Base-by-base conservation (phyloP, 1,139 yeast species). In the Zygosaccharomyces sapae region DNA sequence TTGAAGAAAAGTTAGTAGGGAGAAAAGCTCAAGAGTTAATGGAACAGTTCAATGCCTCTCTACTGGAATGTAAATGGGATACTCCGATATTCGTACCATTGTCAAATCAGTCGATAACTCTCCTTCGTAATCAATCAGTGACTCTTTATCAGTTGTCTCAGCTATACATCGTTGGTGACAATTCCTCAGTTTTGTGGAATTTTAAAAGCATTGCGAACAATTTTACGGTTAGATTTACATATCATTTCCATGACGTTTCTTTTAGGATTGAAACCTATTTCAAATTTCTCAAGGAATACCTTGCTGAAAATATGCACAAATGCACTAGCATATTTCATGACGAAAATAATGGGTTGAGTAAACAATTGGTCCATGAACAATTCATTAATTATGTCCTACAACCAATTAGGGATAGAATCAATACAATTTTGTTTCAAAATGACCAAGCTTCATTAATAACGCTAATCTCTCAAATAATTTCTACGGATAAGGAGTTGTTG, bases 201-300 rank as follows among this genome's bases (percentile, higher is more conserved):
- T 72, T 86, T 42, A 76, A 76, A 31, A 63, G 75, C 0, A 66
- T 88, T 27, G 70, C 84, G 0, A 71, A 74, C 38, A 83, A 84
- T 5, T 75, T 86, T 47, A 71, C 71, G 20, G 63, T 77, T n/a
- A 75, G 92, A 48, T 86, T 89, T 61, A 73, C 77, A 38, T 90
- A 75, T 66, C 96, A 90, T 66, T 90, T 90, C 65, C 80, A 79
- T 48, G 58, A 68, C 7, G 59, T 65, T 12, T 45, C 59, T 6
- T 47, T 53, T 24, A 49, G 50, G 34, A 70, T 79, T 33, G 76
- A 72, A 34, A 69, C 68, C 6, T 86, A 79, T 60, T 77, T 74
- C 50, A 85, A 76, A 59, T 73, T 75, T 47, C 83, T 86, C 1
- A 74, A 70, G 54, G 63, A 70, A 19, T 68, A 62, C 31, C 61